These are phyloP conservation scores for Botrytis deweyae DNA, from an alignment of 2,329 filamentous ascomycete species.

Conservation along the genomic window DNA sequence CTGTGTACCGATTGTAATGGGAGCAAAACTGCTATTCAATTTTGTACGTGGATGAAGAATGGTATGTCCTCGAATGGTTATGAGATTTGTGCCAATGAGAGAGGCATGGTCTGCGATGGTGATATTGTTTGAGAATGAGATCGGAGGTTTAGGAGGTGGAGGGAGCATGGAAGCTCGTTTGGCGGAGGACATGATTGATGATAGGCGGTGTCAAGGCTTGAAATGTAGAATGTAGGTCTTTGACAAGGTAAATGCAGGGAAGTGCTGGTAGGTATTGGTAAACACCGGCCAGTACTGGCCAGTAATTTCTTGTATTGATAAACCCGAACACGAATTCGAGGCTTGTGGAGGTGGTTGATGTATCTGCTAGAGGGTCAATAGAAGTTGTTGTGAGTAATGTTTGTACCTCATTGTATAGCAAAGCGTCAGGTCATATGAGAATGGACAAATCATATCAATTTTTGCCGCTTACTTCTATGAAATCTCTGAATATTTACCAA, in stretches of 20 bases:
- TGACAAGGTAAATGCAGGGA: not conserved
- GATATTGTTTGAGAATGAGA: conserved; percentile 59
- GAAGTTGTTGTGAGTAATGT: conserved; percentile 21
- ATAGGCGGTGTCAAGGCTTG: not conserved
- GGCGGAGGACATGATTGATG: conserved; percentile 35
- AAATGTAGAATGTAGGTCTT: not conserved
- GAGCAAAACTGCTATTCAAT: conserved; percentile 74
- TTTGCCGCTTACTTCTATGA: conserved; percentile 29
- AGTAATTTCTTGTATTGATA: not conserved
- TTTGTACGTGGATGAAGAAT: conserved; percentile 84
- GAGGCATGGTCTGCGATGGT: conserved; percentile 62
- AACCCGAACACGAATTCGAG: conserved; percentile 14
- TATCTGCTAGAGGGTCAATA: conserved; percentile 20
- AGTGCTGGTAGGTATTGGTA: not conserved
- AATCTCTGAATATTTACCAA: not conserved
- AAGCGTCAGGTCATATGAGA: conserved; percentile 24
- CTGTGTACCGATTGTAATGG: conserved; percentile 76
- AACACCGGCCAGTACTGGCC: not conserved
- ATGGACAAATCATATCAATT: conserved; percentile 24
- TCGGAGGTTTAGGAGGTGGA: conserved; percentile 56
- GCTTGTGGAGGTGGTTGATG: not conserved
- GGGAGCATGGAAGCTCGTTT: conserved; percentile 50
- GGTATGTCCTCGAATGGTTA: conserved; percentile 74
- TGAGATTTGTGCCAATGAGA: conserved; percentile 69
- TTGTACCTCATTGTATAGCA: conserved; percentile 13